phyloP scores from a whole-genome alignment of 2,329 filamentous ascomycete genomes.

The Westerdykella ornata region DNA sequence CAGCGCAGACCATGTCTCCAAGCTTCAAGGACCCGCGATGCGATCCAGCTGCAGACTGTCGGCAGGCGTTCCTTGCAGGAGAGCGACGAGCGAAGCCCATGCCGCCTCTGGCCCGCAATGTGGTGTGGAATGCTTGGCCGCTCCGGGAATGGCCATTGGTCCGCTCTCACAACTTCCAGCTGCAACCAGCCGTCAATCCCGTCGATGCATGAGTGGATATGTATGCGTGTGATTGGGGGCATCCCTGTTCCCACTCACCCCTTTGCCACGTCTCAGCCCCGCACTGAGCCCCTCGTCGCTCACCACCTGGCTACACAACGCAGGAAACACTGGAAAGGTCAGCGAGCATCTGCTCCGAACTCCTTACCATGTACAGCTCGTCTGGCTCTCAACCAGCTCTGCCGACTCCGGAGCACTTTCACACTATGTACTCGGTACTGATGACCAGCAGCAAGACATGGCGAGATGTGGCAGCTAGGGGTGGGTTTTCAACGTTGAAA shows the following conservation, averaged over 20 bases:
- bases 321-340: too few species aligned
- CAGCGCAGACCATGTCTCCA: conserved; percentile 7
- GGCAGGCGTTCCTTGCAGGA: conserved; percentile 34
- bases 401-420: too few species aligned
- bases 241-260: conserved; percentile 8
- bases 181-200: conserved; percentile 32
- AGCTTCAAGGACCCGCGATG: conserved; percentile 8
- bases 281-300: conserved; percentile 6
- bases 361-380: too few species aligned
- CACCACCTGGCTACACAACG: neutral
- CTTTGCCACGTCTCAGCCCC: conserved; percentile 15
- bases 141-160: conserved; percentile 19
- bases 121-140: conserved; percentile 19
- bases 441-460: too few species aligned
- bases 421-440: too few species aligned
- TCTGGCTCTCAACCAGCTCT: too few species aligned
- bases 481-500: too few species aligned
- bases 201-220: conserved; percentile 25
- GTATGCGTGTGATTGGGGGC: neutral
- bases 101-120: neutral
- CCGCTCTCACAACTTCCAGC: conserved; percentile 11
- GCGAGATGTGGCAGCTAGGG: too few species aligned
- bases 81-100: neutral
- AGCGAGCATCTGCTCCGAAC: too few species aligned
- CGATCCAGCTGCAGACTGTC: conserved; percentile 13